A percentile compares a stretch with the other conserved stretches of the same genome.
phyloP scores from a whole-genome alignment of 2,329 filamentous ascomycete genomes.

The Coniochaeta prunicola region DNA sequence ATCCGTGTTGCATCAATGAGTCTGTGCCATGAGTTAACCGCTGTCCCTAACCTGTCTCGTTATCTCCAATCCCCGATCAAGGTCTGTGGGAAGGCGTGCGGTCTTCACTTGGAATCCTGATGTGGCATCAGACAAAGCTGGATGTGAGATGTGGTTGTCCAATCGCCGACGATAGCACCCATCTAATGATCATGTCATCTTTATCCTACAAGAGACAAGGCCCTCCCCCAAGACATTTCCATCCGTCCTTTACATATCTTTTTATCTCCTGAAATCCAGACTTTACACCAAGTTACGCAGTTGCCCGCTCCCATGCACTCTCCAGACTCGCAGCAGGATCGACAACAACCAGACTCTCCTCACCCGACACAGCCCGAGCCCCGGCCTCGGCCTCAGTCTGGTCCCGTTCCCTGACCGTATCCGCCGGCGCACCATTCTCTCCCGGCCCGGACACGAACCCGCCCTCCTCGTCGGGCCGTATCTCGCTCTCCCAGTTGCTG shows the following conservation, averaged over 20 bases:
- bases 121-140: neutral
- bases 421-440: no score
- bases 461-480: conserved; percentile 39
- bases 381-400: neutral
- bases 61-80: no score
- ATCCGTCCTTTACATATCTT: neutral
- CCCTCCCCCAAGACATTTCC: neutral
- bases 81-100: neutral
- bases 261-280: neutral
- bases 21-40: neutral
- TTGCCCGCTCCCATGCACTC: conserved; percentile 62
- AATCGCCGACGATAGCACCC: neutral
- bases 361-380: no score
- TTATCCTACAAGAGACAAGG: neutral
- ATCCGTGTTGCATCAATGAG: neutral
- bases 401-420: neutral
- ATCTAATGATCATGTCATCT: neutral
- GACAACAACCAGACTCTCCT: conserved; percentile 49
- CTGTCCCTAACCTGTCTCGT: no score
- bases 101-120: no score
- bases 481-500: conserved; percentile 70
- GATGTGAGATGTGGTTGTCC: neutral
- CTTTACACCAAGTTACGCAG: neutral
- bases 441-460: conserved; percentile 18
- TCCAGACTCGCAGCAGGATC: conserved; percentile 49